A percentile compares a stretch with the other conserved stretches of the same genome.
Conservation (phyloP, 2,329 filamentous ascomycete species). For the Cytospora mali region DNA sequence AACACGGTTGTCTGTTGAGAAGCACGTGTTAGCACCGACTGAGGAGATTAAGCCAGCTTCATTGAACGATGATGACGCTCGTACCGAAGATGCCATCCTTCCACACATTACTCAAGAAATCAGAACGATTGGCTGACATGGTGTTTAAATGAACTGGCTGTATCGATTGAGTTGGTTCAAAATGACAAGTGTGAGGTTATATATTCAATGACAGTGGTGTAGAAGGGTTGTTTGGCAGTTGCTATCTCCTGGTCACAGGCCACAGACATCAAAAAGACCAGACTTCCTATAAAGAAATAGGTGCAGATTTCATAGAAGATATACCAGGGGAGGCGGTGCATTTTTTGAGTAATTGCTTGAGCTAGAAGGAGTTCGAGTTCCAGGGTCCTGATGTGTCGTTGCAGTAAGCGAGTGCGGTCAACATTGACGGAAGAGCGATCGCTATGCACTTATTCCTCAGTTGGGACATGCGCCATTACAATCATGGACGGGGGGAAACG, state of each 20-base stretch:
- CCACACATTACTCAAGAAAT: constrained; percentile 84
- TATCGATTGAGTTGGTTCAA: background rate
- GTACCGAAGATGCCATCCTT: constrained; percentile 83
- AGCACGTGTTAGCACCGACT: background rate
- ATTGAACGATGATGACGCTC: constrained; percentile 30
- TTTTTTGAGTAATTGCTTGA: background rate
- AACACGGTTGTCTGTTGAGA: constrained; percentile 73
- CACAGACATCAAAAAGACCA: constrained; percentile 23
- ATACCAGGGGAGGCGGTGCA: constrained; percentile 12
- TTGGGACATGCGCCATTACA: too few relatives aligned
- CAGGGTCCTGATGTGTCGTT: constrained; percentile 4
- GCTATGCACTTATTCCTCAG: background rate
- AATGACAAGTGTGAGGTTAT: constrained; percentile 6
- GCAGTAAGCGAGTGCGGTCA: background rate
- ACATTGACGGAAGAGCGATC: background rate
- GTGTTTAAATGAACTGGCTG: background rate
- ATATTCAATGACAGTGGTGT: constrained; percentile 11
- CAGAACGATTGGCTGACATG: constrained; percentile 44
- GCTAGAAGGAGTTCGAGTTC: background rate
- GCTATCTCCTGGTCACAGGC: constrained; percentile 18
- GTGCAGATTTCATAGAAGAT: constrained; percentile 17
- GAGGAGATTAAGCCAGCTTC: too few relatives aligned
- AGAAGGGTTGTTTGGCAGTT: constrained; percentile 1
- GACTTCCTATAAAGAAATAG: constrained; percentile 22
- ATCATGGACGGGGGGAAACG: too few relatives aligned